Percentiles rank a stretch among this genome's conserved stretches.
Conservation (phyloP, 306 rosid genomes). For the Ammopiptanthus mongolicus region DNA sequence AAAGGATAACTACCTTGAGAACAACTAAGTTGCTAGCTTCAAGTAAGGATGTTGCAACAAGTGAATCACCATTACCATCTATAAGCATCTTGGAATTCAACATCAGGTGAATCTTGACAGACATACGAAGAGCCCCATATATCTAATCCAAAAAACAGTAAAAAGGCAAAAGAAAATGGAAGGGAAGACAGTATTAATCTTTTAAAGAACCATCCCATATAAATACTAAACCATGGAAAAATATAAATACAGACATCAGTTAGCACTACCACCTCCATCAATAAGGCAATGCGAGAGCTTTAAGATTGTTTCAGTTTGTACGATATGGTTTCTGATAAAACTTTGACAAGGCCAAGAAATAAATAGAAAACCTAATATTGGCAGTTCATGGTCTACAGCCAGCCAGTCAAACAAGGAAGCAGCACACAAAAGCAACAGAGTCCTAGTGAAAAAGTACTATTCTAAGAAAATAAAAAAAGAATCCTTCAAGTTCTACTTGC, state of each 20-base stretch:
- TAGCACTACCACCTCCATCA: not conserved
- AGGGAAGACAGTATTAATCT: not conserved
- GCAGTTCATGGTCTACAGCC: not conserved
- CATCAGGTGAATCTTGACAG: constrained; percentile 92
- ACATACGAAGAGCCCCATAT: constrained; percentile 95
- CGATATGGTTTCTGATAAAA: constrained; percentile 14
- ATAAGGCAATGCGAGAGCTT: not conserved
- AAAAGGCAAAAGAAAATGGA: not conserved
- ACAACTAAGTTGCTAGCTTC: constrained; percentile 95
- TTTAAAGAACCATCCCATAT: not conserved
- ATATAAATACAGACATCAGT: not conserved
- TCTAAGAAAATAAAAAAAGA: not conserved
- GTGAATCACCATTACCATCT: constrained; percentile 62
- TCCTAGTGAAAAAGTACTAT: not conserved
- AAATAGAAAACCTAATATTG: not conserved
- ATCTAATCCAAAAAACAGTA: constrained; percentile 40
- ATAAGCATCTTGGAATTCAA: constrained; percentile 84
- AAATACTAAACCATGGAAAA: not conserved
- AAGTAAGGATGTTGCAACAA: constrained; percentile 78
- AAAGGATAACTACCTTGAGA: constrained; percentile 62
- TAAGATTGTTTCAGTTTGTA: not conserved
- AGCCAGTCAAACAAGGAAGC: not conserved
- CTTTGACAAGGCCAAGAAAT: not conserved
- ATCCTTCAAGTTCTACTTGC: constrained; percentile 41
- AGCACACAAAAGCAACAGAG: not conserved